These are phyloP conservation scores for Sodiomyces alkalinus DNA, from an alignment of 2,329 filamentous ascomycete species.

Conservation along the genomic window DNA sequence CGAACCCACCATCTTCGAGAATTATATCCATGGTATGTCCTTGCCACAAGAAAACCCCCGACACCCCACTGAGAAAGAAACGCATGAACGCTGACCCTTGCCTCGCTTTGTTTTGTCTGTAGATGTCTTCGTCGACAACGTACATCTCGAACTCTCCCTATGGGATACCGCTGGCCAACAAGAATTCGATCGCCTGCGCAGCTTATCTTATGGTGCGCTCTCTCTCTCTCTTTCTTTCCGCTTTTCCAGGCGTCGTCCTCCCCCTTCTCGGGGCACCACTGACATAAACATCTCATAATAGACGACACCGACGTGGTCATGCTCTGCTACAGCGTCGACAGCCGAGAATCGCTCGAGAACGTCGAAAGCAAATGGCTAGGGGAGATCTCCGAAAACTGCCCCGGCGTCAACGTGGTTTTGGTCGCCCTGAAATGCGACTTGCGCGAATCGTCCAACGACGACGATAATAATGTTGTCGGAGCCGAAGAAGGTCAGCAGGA, in stretches of 20 bases:
- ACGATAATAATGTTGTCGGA: constrained; percentile 50
- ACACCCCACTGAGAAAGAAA: background rate
- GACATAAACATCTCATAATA: constrained; percentile 12
- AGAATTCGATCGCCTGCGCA: constrained; percentile 93
- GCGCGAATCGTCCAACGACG: constrained; percentile 60
- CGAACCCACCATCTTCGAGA: constrained; percentile 96
- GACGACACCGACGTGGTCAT: constrained; percentile 94
- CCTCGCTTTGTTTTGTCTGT: constrained; percentile 1
- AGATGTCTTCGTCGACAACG: constrained; percentile 97
- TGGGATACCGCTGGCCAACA: constrained; percentile 99
- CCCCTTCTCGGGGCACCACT: too few relatives aligned
- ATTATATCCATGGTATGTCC: constrained; percentile 84
- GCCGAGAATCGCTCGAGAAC: constrained; percentile 91
- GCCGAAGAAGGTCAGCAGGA: constrained; percentile 20
- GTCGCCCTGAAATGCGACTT: constrained; percentile 96
- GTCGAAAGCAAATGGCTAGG: constrained; percentile 97
- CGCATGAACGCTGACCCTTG: background rate
- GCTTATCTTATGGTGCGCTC: constrained; percentile 67
- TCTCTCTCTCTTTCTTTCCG: background rate
- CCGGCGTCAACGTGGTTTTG: constrained; percentile 83
- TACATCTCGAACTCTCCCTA: constrained; percentile 90
- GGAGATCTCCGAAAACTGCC: constrained; percentile 96
- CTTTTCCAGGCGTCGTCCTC: background rate
- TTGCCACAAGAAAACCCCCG: constrained; percentile 5
- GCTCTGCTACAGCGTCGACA: constrained; percentile 97